Evolutionary conservation across 1,139 yeast species (phyloP).

Genomic region (Candida sp.): DNA sequence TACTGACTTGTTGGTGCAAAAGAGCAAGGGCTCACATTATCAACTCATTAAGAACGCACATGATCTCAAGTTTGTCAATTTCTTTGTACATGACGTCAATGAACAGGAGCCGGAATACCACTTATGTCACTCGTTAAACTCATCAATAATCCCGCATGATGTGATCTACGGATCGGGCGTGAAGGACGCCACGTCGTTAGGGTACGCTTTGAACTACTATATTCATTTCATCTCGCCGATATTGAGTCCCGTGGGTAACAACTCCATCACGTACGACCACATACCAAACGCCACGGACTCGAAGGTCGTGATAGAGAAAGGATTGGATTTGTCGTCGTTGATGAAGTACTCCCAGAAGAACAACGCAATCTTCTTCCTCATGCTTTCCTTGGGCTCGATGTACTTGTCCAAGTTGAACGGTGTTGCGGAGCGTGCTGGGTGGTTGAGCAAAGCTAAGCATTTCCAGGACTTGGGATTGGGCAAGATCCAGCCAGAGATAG

Average conservation of each 20-base stretch:
- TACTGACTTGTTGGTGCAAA: constrained; percentile 14
- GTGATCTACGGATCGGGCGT: constrained; percentile 12
- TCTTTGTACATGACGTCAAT: constrained; percentile 17
- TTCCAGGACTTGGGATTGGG: constrained; percentile 23
- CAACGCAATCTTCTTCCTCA: constrained; percentile 26
- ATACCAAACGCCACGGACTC: constrained; percentile 7
- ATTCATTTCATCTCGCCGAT: constrained; percentile 31
- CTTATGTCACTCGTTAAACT: constrained; percentile 15
- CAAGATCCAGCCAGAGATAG: constrained; percentile 14
- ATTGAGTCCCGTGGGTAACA: constrained; percentile 27
- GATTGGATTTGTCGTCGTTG: constrained; percentile 25
- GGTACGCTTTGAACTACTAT: constrained; percentile 30
- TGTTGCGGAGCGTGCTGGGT: constrained; percentile 14
- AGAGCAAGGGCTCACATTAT: constrained; percentile 18
- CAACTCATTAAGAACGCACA: constrained; percentile 15
- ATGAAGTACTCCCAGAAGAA: constrained; percentile 28
- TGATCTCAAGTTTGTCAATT: constrained; percentile 24
- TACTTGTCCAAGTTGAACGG: constrained; percentile 24
- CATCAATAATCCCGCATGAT: constrained; percentile 25
- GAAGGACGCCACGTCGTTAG: constrained; percentile 19
- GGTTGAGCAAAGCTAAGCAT: constrained; percentile 21
- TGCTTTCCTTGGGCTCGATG: constrained; percentile 29
- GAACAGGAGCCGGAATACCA: not conserved
- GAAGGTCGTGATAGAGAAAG: constrained; percentile 24
- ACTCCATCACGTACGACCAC: constrained; percentile 17